Evolutionary conservation across 176 grass and related monocot genomes (phyloP), one percentile per base, ranked within the genome.

Genomic region (Oryza australiensis): DNA sequence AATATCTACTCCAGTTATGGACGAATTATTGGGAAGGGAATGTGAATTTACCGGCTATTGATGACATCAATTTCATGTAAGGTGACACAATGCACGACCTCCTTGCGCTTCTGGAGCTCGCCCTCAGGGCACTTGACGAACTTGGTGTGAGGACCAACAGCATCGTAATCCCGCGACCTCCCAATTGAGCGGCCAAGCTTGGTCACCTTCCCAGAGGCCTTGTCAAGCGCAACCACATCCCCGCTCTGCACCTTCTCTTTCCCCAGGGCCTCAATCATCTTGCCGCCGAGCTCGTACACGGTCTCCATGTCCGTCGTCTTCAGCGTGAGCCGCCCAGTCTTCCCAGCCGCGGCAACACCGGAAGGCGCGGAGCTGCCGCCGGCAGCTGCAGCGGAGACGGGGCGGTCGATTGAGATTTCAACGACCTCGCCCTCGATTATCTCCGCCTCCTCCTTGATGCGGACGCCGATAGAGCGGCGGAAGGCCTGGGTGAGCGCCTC

Each of bases 1-100:
- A 5, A 13, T 7, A 60, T 3, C 24, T 34, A 29, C 3, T 55
- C 9, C 20, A 38, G 30, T n/a, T 28, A 51, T 40, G 13, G 59
- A 86, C 15, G 5, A 63, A 42, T 3, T 69, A 2, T 60, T 22
- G 16, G 27, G 15, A 84, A 81, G 74, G 78, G 18, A 55, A 2
- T 55, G 63, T n/a, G 60, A 27, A 76, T 12, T 83, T 62, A 95
- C 96, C 96, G 82, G 87, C 93, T 99, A 82, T 99, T 95, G 76
- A 99, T 99, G 77, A 99, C 96, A 82, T 99, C 96, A 53, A 99
- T 99, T 85, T 99, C 96, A 80, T 95, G 96, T 57, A 95, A 87
- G 33, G 93, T 92, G 28, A 99, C 93, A 53, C 96, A 99, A 59
- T 99, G 96, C 79, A 99, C 93, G 3, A 99, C 93, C 87, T 99